These are phyloP conservation scores for Leishmania braziliensis DNA, from an alignment of 208 protist genomes.

Conservation along the genomic window DNA sequence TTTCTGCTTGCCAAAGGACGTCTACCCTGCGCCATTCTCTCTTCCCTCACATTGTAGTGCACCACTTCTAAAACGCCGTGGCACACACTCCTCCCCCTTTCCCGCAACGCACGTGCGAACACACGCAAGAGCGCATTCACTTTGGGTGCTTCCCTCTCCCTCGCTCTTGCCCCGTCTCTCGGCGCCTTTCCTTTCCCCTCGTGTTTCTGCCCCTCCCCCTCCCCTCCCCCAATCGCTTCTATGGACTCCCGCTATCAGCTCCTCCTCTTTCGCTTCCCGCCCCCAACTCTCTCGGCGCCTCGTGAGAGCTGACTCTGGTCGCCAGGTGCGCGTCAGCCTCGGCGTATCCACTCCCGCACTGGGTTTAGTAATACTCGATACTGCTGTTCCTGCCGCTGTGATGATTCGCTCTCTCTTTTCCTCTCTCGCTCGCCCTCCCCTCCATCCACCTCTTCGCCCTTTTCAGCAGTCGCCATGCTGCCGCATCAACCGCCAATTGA, in stretches of 20 bases:
- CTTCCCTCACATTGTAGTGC: not conserved
- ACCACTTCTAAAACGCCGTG: not conserved
- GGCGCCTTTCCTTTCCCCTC: too few relatives aligned
- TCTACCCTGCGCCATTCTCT: not conserved
- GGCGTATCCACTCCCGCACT: too few relatives aligned
- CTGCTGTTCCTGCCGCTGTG: not conserved
- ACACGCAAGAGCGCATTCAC: not conserved
- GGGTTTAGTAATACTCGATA: not conserved
- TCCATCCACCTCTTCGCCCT: slow-evolving; percentile 2
- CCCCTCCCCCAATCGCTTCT: not conserved
- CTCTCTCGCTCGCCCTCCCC: not conserved
- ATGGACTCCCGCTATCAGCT: not conserved
- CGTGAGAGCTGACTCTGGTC: too few relatives aligned
- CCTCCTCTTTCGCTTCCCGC: not conserved
- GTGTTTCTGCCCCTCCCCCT: not conserved
- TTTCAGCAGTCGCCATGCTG: not conserved
- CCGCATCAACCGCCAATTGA: slow-evolving; percentile 9
- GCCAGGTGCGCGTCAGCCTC: too few relatives aligned
- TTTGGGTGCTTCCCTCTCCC: too few relatives aligned
- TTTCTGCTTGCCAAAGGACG: not conserved
- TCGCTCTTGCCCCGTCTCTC: not conserved
- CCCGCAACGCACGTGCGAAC: not conserved
- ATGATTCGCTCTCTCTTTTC: too few relatives aligned
- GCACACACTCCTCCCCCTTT: not conserved
- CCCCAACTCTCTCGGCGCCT: too few relatives aligned